Conservation (phyloP, 163 green algal species). For the Prototheca cutis region DNA sequence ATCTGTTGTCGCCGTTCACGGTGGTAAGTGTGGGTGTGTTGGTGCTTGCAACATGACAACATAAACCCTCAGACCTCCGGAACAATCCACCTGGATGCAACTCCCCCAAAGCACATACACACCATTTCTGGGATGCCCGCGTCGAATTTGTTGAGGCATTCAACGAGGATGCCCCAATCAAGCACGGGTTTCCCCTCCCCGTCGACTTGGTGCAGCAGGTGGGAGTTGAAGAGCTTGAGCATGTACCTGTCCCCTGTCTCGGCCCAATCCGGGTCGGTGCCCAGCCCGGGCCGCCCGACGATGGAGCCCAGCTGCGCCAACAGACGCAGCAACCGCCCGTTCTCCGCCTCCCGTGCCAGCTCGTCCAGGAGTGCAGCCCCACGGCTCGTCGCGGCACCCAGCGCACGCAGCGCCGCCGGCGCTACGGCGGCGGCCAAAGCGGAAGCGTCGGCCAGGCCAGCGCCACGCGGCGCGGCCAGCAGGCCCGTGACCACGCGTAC, state of each 20-base stretch:
- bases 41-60: too few species aligned
- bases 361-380: constrained; percentile 45
- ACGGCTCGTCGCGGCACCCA: constrained; percentile 23
- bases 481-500: constrained; percentile 52
- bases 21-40: too few species aligned
- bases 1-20: too few species aligned
- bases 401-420: constrained; percentile 44
- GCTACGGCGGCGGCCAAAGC: constrained; percentile 52
- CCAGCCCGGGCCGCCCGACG: constrained; percentile 54
- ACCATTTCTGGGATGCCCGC: constrained; percentile 74
- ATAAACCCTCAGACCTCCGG: too few species aligned
- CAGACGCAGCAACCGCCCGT: constrained; percentile 76
- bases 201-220: constrained; percentile 75
- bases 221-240: constrained; percentile 84
- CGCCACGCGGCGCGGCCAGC: constrained; percentile 31
- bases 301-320: constrained; percentile 68
- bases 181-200: constrained; percentile 56
- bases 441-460: constrained; percentile 48
- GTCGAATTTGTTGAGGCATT: constrained; percentile 87
- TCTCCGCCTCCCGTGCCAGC: constrained; percentile 72
- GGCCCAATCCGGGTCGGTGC: constrained; percentile 37
- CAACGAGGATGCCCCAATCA: constrained; percentile 80
- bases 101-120: too few species aligned
- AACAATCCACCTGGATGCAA: too few species aligned
- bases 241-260: constrained; percentile 64